Percentiles rank a stretch among this genome's conserved stretches.
Conservation (phyloP, 2,329 filamentous ascomycete species). For the Aspergillus fumigatus region DNA sequence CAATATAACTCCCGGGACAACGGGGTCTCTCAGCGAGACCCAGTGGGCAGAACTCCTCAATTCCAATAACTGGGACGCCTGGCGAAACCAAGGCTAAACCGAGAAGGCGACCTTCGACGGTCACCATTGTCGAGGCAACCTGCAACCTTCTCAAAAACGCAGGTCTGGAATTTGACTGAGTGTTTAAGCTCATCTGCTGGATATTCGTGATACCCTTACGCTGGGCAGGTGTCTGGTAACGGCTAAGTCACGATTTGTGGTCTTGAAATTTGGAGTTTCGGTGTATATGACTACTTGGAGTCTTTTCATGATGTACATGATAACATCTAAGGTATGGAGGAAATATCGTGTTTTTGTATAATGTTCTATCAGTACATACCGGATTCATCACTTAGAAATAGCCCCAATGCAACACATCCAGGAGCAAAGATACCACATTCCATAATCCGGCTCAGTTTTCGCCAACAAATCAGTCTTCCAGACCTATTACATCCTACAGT, state of each 20-base stretch:
- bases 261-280: neutral
- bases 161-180: neutral
- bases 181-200: neutral
- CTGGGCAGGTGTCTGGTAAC: neutral
- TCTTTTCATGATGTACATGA: neutral
- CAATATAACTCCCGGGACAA: constrained; percentile 16
- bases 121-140: neutral
- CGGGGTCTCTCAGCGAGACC: constrained; percentile 28
- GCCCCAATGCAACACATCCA: too few species aligned
- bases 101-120: neutral
- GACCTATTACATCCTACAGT: neutral
- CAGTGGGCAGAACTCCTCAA: constrained; percentile 34
- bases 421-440: neutral
- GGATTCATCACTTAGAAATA: neutral
- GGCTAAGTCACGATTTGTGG: neutral
- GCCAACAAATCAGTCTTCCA: neutral
- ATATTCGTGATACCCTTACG: neutral
- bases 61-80: constrained; percentile 15
- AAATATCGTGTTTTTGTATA: neutral
- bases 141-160: neutral
- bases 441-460: neutral
- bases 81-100: constrained; percentile 3
- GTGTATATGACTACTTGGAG: neutral
- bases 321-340: neutral
- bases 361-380: neutral